These are phyloP conservation scores for Blastobotrys arbuscula DNA, from an alignment of 1,139 yeast species.

Conservation along the genomic window DNA sequence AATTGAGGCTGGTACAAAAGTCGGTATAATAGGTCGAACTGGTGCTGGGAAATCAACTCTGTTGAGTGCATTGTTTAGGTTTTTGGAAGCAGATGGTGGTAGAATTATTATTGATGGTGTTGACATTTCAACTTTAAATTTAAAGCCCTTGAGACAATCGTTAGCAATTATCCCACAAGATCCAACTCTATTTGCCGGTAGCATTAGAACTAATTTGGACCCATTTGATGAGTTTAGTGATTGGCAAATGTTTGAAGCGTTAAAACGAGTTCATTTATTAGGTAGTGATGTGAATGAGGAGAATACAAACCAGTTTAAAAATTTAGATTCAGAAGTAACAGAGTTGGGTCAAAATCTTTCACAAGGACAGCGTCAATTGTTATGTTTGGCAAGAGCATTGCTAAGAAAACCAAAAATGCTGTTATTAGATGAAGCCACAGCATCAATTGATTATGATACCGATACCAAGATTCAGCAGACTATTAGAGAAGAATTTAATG, in stretches of 20 bases:
- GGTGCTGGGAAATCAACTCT: constrained; percentile 75
- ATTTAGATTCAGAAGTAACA: constrained; percentile 35
- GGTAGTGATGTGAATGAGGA: constrained; percentile 37
- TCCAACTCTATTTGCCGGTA: constrained; percentile 36
- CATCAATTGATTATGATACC: constrained; percentile 76
- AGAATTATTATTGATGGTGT: constrained; percentile 51
- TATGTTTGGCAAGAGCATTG: constrained; percentile 69
- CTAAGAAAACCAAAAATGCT: constrained; percentile 55
- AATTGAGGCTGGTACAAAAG: constrained; percentile 48
- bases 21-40: constrained; percentile 72
- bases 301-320: constrained; percentile 37
- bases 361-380: constrained; percentile 68
- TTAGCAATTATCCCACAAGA: constrained; percentile 62
- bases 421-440: constrained; percentile 77
- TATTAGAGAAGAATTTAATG: constrained; percentile 52
- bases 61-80: constrained; percentile 55
- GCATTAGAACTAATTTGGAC: constrained; percentile 58
- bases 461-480: constrained; percentile 64
- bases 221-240: constrained; percentile 50
- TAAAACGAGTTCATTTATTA: constrained; percentile 6
- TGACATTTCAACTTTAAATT: constrained; percentile 44
- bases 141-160: constrained; percentile 49
- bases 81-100: constrained; percentile 50
- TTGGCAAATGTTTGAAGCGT: constrained; percentile 40
- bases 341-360: constrained; percentile 64